These are phyloP conservation scores for Mucor irregularis DNA, from an alignment of 371 early-diverging fungal species.

Conservation along the genomic window DNA sequence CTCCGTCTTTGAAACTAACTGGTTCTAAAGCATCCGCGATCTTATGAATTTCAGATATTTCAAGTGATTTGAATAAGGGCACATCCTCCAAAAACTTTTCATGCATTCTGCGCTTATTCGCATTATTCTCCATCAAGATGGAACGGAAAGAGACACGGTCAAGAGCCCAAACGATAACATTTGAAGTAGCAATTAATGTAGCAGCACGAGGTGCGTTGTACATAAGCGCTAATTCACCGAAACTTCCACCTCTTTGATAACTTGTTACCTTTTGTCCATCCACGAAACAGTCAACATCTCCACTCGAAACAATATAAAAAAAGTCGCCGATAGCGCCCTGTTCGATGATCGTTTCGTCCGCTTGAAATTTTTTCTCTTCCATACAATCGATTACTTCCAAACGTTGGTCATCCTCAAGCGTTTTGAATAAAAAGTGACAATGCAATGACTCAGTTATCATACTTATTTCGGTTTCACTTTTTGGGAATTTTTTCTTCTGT, in stretches of 20 bases:
- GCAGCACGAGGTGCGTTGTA: conserved; percentile 97
- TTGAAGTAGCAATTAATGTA: conserved; percentile 81
- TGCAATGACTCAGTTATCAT: conserved; percentile 59
- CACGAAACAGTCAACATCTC: conserved; percentile 88
- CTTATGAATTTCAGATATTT: conserved; percentile 88
- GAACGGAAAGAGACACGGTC: conserved; percentile 93
- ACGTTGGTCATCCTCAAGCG: conserved; percentile 64
- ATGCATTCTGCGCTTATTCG: conserved; percentile 85
- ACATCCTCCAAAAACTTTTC: conserved; percentile 88
- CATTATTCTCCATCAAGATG: conserved; percentile 89
- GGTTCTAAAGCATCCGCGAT: conserved; percentile 92
- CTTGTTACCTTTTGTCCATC: conserved; percentile 68
- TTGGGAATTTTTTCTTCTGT: conserved; percentile 81
- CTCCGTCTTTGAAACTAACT: conserved; percentile 76
- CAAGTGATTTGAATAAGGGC: conserved; percentile 80
- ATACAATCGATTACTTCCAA: conserved; percentile 49
- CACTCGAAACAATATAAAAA: conserved; percentile 94
- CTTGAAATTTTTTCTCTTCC: conserved; percentile 76
- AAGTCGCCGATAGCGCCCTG: conserved; percentile 96
- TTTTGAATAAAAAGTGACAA: conserved; percentile 85
- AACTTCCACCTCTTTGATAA: conserved; percentile 81
- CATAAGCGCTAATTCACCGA: conserved; percentile 98
- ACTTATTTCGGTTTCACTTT: conserved; percentile 68
- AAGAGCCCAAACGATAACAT: conserved; percentile 89
- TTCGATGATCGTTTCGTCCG: conserved; percentile 80